Percentiles rank a stretch among this genome's conserved stretches.
Conservation (phyloP, 768 basidiomycete genomes). For the Strobilomyces confusus region DNA sequence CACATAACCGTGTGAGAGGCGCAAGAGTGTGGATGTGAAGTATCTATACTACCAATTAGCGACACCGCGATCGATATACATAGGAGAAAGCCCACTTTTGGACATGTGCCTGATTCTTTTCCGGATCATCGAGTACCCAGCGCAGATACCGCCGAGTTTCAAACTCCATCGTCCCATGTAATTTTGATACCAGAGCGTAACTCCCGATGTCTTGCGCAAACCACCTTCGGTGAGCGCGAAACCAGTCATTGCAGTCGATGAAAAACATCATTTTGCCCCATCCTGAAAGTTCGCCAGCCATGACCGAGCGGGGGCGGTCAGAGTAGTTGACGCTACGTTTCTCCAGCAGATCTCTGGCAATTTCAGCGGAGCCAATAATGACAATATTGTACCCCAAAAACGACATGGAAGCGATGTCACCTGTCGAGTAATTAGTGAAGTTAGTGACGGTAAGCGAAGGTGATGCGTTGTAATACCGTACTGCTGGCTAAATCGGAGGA, state of each 20-base stretch:
- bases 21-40: conserved; percentile 28
- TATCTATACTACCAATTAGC: background rate
- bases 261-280: conserved; percentile 21
- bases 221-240: conserved; percentile 18
- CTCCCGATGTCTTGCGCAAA: conserved; percentile 10
- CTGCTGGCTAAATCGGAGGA: no score
- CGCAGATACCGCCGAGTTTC: background rate
- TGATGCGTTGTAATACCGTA: no score
- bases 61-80: background rate
- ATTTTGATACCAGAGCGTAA: background rate
- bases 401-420: conserved; percentile 15
- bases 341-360: conserved; percentile 43
- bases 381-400: conserved; percentile 34
- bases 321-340: conserved; percentile 43
- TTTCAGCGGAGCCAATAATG: conserved; percentile 40
- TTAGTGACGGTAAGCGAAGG: no score
- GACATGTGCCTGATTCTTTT: background rate
- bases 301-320: conserved; percentile 19
- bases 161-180: background rate
- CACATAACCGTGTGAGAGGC: conserved; percentile 39
- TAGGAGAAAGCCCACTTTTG: background rate
- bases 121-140: background rate
- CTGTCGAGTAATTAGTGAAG: conserved; percentile 1
- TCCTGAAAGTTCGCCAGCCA: conserved; percentile 19
- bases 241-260: conserved; percentile 11